These are phyloP conservation scores for Dryas drummondii DNA, from an alignment of 306 rosid genomes.

Conservation along the genomic window DNA sequence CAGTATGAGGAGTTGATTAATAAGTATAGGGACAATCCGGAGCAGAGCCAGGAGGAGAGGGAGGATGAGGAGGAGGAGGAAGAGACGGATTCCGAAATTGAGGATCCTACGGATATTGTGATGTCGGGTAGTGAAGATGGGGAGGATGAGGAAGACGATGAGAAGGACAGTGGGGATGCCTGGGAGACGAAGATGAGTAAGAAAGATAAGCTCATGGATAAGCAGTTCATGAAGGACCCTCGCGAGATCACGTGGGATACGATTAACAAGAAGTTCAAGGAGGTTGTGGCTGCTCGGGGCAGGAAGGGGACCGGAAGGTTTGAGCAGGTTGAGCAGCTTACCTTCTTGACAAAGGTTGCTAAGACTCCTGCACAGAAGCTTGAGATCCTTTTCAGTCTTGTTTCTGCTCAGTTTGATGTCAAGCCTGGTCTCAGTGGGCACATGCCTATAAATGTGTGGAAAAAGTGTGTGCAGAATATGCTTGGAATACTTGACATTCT, in stretches of 20 bases:
- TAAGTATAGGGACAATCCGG: conserved; percentile 70
- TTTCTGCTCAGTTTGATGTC: conserved; percentile 85
- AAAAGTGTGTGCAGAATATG: conserved; percentile 86
- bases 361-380: conserved; percentile 90
- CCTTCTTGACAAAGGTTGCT: conserved; percentile 77
- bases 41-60: conserved; percentile 54
- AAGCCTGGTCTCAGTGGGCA: conserved; percentile 88
- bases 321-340: conserved; percentile 81
- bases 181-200: conserved; percentile 64
- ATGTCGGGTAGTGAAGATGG: conserved; percentile 50
- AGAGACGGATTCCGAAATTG: conserved; percentile 52
- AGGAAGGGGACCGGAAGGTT: conserved; percentile 90
- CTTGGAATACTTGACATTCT: conserved; percentile 78
- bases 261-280: conserved; percentile 76
- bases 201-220: conserved; percentile 63
- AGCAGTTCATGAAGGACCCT: conserved; percentile 68
- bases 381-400: conserved; percentile 72
- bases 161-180: conserved; percentile 34
- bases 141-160: conserved; percentile 40
- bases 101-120: conserved; percentile 43
- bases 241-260: conserved; percentile 80
- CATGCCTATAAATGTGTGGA: conserved; percentile 96
- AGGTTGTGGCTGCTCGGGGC: conserved; percentile 82
- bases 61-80: conserved; percentile 50
- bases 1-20: conserved; percentile 71